These are phyloP conservation scores for Astragalus glycyphyllos DNA, from an alignment of 306 rosid genomes.

Conservation along the genomic window DNA sequence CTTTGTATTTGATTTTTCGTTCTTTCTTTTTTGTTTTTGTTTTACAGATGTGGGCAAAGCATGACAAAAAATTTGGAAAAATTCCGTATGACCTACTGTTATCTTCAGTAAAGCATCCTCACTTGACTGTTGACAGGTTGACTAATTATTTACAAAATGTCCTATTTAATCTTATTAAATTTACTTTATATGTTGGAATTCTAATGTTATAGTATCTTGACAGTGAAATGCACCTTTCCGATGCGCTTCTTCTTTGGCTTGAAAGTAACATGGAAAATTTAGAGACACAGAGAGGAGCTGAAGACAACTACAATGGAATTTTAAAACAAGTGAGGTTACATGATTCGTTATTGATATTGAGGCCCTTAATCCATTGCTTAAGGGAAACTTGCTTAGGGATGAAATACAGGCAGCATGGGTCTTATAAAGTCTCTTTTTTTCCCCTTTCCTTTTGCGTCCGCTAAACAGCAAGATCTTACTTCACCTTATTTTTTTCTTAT, in stretches of 20 bases:
- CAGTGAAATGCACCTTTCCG: slow-evolving; percentile 80
- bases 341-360: slow-evolving; percentile 34
- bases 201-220: slow-evolving; percentile 49
- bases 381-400: slow-evolving; percentile 2
- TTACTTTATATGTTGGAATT: slow-evolving; percentile 14
- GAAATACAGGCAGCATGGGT: slow-evolving; percentile 22
- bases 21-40: slow-evolving; percentile 35
- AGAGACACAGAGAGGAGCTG: slow-evolving; percentile 50
- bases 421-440: slow-evolving; percentile 1
- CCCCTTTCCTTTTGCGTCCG: slow-evolving; percentile 8
- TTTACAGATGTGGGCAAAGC: slow-evolving; percentile 71
- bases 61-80: slow-evolving; percentile 47
- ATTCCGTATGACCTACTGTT: slow-evolving; percentile 63
- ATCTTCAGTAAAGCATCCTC: slow-evolving; percentile 60
- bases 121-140: slow-evolving; percentile 81
- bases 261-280: slow-evolving; percentile 49
- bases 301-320: slow-evolving; percentile 46
- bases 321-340: slow-evolving; percentile 62
- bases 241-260: slow-evolving; percentile 74
- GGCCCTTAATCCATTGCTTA: slow-evolving; percentile 27
- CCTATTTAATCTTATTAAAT: slow-evolving; percentile 27
- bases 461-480: neutral
- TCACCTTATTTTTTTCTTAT: no score
- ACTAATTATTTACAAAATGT: slow-evolving; percentile 30
- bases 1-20: slow-evolving; percentile 28